Base-by-base conservation (phyloP, 2,329 filamentous ascomycete genomes). In the Neopestalotiopsis clavispora region DNA sequence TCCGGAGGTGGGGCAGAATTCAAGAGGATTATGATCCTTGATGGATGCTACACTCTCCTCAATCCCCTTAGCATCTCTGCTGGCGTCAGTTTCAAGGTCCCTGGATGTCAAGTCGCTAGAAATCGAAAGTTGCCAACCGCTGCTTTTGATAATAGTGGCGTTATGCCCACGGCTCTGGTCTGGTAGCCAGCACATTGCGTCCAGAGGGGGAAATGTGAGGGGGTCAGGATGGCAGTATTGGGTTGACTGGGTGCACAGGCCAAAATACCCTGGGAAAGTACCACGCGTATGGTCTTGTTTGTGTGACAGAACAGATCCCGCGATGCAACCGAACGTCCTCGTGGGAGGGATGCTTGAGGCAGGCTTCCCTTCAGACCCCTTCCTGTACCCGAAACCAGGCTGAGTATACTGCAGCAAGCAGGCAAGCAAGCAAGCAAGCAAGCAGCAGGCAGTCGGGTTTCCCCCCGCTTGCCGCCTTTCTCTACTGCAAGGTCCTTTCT, bases 281-380 rank as follows among this genome's bases (percentile, higher is more conserved):
- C 45, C 45, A 17, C 20, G 45, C 45, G 10, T 52, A 20, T 23
- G 45, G 45, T 28, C 23, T 28, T 28, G 23, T 52, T 52, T 23
- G 45, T 52, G 45, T 52, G n/a, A 52, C 45, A 52, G 45, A 52
- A 52, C 45, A 52, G 45, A 52, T 52, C 45, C 45, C 45, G 45
- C 45, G 45, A 52, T 52, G 45, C 45, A 52, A 52, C 20, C 7
- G 45, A 52, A 52, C 45, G 10, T 52, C 17, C 45, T 20, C 45
- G 45, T 20, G 45, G 45, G 17, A 52, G 45, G 23, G 17, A 52
- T 38, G 10, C 34, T 38, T 38, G 34, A 28, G 45, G n/a, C 17
- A 52, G n/a, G 45, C 34, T 38, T 38, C 3, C 34, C 34, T 38
- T n/a, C 6, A 17, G 45, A 52, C 45, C 45, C 23, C 45, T 52